Base-by-base conservation (phyloP, 2,329 filamentous ascomycete species). In the Talaromyces verruculosus region DNA sequence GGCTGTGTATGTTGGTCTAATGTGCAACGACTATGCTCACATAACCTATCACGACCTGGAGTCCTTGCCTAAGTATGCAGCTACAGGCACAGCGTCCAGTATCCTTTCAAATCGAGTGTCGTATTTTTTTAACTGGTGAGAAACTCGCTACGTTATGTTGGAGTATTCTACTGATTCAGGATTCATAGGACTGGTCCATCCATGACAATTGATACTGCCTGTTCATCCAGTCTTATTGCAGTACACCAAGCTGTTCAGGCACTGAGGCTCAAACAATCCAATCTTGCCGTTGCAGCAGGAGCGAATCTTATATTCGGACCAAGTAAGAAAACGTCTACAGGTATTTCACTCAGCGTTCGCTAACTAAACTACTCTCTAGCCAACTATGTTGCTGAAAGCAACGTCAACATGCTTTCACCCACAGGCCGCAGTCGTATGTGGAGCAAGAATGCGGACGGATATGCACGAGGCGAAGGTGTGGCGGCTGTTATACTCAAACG, bases 371-470 rank as follows among this genome's bases (percentile, higher is more conserved):
- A 35, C 33, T 35, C 7, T 57, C 15, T 35, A 57, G 51, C 51
- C 51, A 57, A 57, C n/a, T 70, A 49, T 51, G 59, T 37, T 45
- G 37, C 43, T 25, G 22, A 35, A 22, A 28, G 37, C 6, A 76
- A 77, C 17, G 65, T 74, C 13, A 69, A 82, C 71, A 73, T 86
- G 58, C 80, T 88, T n/a, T 85, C 84, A 0, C 81, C 85, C 35
- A 80, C 81, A 0, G 84, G 84, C 1, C 78, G 82, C 45, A 86
- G 82, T n/a, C 82, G 80, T 60, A 84, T 80, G 76, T 83, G 78
- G 75, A 78, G 80, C 70, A 70, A 68, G 0, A 70, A 68, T 1
- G 84, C 81, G 0, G 73, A 84, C 67, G 84, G 84, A 5, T 85
- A 79, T 72, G 83, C 78, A 30, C 78, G 84, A 1, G 83, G 82